phyloP scores from a whole-genome alignment of 129 eudicot genomes.

The Pittosporum tobira region DNA sequence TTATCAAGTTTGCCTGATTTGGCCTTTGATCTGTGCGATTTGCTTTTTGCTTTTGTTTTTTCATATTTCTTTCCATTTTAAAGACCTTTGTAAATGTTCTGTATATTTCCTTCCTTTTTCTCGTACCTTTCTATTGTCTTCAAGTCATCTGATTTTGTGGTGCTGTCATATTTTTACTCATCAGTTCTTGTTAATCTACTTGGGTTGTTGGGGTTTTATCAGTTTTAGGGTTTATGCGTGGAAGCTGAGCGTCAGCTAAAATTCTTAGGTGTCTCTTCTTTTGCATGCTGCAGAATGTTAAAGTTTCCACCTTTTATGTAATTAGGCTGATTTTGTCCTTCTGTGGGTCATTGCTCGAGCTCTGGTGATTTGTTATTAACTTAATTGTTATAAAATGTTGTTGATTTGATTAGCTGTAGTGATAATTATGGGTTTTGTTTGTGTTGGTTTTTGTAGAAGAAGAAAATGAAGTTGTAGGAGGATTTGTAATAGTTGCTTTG shows the following conservation, averaged over 20 bases:
- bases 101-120: too few relatives aligned
- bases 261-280: background rate
- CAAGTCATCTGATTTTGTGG: background rate
- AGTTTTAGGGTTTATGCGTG: background rate
- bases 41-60: too few relatives aligned
- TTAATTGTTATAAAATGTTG: background rate
- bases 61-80: too few relatives aligned
- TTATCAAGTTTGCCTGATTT: too few relatives aligned
- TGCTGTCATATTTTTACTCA: background rate
- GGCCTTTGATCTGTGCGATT: too few relatives aligned
- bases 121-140: too few relatives aligned
- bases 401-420: background rate
- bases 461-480: background rate
- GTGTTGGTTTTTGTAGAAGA: constrained; percentile 6
- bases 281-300: constrained; percentile 13
- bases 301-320: constrained; percentile 4
- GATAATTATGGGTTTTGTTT: constrained; percentile 3
- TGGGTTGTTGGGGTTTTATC: background rate
- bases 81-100: constrained; percentile 2
- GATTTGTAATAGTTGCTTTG: constrained; percentile 4
- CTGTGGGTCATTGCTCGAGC: background rate
- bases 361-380: background rate
- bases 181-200: background rate
- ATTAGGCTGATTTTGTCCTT: background rate
- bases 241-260: background rate